Base-by-base conservation (phyloP, 2,329 filamentous ascomycete species). In the Nothomitra cinnamomea region DNA sequence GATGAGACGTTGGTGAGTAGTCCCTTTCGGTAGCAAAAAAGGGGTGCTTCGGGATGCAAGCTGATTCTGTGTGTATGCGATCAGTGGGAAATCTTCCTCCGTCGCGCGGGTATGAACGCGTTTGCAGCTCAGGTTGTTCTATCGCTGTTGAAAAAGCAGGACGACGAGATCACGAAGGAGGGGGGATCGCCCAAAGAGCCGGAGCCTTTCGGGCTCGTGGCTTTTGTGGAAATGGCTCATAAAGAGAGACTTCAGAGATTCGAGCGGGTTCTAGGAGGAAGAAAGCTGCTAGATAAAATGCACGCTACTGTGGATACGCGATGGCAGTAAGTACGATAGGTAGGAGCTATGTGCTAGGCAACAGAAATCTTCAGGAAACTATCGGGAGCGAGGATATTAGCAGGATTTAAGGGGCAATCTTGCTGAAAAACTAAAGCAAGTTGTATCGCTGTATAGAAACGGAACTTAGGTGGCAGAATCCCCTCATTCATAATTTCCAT, bases 121-220 rank as follows among this genome's bases (percentile, higher is more conserved):
- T 87, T 79, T 62, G 83, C 83, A 1, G 84, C 85, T 2, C 83
- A 87, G 62, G 70, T 71, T 8, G 69, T 87, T 1, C 66, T 85
- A 35, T 68, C 66, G 0, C 63, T 64, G n/a, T 55, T 79, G 12
- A 72, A 71, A 58, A 60, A 59, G 5, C 66, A 65, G 5, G 60
- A 61, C 17, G 59, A 56, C 13, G 36, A 8, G 13, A 56, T 28
- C 10, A 52, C 1, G 48, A 15, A 3, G 21, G 55, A 59, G 40
- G 25, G 19, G 25, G 52, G 51, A 1, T 13, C 49, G 22, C 6
- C 58, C 42, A 49, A 25, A 35, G 57, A 60, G 12, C 28, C 28
- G 28, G 28, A 32, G 28, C 28, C 28, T 4, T 70, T 64, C 56
- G 77, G 75, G 0, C 60, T 85, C 22, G 64, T 71, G 1, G 67